phyloP scores from a whole-genome alignment of 2,329 filamentous ascomycete species.

The Scedosporium boydii region DNA sequence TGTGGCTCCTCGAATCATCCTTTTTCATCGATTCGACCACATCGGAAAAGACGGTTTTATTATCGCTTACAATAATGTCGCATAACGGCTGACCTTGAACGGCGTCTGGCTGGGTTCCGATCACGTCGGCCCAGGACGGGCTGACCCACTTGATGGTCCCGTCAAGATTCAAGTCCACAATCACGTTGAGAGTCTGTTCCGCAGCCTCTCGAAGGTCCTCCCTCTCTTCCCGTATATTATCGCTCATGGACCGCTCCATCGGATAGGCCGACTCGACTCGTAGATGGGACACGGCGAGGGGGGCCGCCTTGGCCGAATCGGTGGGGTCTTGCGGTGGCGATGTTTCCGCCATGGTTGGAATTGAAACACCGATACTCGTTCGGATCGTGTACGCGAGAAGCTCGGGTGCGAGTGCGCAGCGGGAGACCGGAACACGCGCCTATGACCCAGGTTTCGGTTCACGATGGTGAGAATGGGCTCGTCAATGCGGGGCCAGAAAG shows the following conservation, averaged over 20 bases:
- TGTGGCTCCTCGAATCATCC: constrained; percentile 87
- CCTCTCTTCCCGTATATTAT: constrained; percentile 85
- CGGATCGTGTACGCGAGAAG: constrained; percentile 10
- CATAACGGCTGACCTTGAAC: constrained; percentile 71
- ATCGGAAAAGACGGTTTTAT: constrained; percentile 71
- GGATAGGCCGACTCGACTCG: constrained; percentile 35
- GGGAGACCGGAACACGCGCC: neutral
- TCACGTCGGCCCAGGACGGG: constrained; percentile 88
- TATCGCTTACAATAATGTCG: constrained; percentile 68
- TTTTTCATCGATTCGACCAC: constrained; percentile 82
- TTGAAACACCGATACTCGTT: neutral
- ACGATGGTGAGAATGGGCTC: neutral
- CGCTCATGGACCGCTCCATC: constrained; percentile 64
- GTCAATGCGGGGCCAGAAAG: constrained; percentile 16
- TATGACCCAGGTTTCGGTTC: neutral
- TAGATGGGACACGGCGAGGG: constrained; percentile 43
- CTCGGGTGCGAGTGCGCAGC: neutral
- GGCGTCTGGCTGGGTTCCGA: constrained; percentile 65
- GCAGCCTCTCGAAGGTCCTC: constrained; percentile 92
- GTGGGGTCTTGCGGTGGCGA: constrained; percentile 6
- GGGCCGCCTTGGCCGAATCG: constrained; percentile 23
- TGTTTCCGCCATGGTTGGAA: constrained; percentile 7
- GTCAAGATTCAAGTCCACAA: constrained; percentile 86
- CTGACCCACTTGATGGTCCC: constrained; percentile 92
- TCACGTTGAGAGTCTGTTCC: constrained; percentile 92